Evolutionary conservation across 2,329 filamentous ascomycete genomes (phyloP), one percentile per base, ranked within the genome.

Genomic region (Pseudopithomyces maydicus): DNA sequence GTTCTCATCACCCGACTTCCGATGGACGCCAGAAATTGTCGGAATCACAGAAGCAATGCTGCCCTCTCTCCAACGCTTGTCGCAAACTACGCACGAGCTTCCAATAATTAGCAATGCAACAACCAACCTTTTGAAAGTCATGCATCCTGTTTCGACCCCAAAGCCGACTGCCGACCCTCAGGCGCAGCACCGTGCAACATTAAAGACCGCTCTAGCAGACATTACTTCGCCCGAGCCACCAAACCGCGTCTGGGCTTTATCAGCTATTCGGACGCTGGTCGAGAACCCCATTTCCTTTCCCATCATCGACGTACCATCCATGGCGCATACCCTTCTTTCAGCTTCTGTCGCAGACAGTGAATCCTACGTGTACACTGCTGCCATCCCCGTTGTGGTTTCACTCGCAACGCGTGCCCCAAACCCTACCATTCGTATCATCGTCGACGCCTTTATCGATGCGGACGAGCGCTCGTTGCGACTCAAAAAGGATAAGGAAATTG

Each of bases 341-440:
- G 85, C 83, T 10, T 79, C 91, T 0, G 77, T 91, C 1, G 81
- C 83, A 57, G 88, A 90, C 47, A 78, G 82, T 6, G 90, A 92
- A 54, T 88, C 90, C 54, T 92, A 88, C 68, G 87, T 91, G 58
- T 89, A 90, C 65, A 78, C 89, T 2, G 82, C 85, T n/a, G 84
- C 86, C 15, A 85, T 92, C 58, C 86, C 85, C 59, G 81, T 88
- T 1, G 85, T 90, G 56, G 83, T 84, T 0, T 82, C 85, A 22
- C 74, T 92, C 11, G 84, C 88, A 0, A 76, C 81, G 59, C 81
- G 79, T 54, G 88, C 90, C 49, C 87, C 88, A 0, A 84, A 81
- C 41, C 83, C 88, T 0, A 86, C 87, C 0, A 77, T 84, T 3
- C 81, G 79, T 20, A 88, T 90, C 63, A 76, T 92, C 0, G 75